These are phyloP conservation scores for Kodamaea fukazawae DNA, from an alignment of 805 yeast species.

Conservation along the genomic window DNA sequence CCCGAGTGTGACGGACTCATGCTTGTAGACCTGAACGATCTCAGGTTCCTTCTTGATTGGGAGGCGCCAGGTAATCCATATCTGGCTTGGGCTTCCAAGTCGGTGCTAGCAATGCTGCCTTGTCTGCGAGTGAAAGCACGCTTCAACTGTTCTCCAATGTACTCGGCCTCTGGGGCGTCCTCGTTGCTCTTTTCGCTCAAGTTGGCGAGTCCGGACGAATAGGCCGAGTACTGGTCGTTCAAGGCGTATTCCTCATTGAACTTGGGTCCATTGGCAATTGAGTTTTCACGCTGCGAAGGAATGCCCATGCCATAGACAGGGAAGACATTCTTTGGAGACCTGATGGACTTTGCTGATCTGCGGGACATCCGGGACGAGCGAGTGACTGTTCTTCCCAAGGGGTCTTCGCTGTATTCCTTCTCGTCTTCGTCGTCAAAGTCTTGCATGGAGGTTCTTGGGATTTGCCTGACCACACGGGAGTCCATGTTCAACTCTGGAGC, in stretches of 20 bases:
- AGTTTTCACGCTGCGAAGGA: slow-evolving; percentile 53
- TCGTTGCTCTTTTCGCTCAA: slow-evolving; percentile 8
- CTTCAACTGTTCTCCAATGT: slow-evolving; percentile 19
- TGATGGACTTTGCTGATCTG: slow-evolving; percentile 5
- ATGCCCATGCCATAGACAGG: slow-evolving; percentile 79
- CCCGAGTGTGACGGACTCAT: slow-evolving; percentile 1
- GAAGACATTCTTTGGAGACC: slow-evolving; percentile 73
- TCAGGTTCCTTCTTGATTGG: background rate
- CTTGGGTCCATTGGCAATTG: slow-evolving; percentile 45
- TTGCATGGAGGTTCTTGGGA: slow-evolving; percentile 2
- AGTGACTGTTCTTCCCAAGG: slow-evolving; percentile 12
- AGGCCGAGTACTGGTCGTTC: slow-evolving; percentile 6
- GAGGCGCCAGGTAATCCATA: slow-evolving; percentile 2
- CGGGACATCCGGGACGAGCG: slow-evolving; percentile 8
- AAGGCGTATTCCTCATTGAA: slow-evolving; percentile 1
- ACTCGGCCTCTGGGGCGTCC: slow-evolving; percentile 17
- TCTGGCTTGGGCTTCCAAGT: slow-evolving; percentile 6
- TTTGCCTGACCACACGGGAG: slow-evolving; percentile 66
- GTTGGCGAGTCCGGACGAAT: slow-evolving; percentile 5
- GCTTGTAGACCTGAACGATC: background rate
- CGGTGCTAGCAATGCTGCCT: background rate
- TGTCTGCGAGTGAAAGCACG: slow-evolving; percentile 16
- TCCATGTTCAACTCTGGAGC: slow-evolving; percentile 77
- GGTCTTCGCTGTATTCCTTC: background rate
- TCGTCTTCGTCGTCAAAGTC: slow-evolving; percentile 7